A percentile compares a stretch with the other conserved stretches of the same genome.
Conservation (phyloP, 2,329 filamentous ascomycete species). For the Apiospora marii region DNA sequence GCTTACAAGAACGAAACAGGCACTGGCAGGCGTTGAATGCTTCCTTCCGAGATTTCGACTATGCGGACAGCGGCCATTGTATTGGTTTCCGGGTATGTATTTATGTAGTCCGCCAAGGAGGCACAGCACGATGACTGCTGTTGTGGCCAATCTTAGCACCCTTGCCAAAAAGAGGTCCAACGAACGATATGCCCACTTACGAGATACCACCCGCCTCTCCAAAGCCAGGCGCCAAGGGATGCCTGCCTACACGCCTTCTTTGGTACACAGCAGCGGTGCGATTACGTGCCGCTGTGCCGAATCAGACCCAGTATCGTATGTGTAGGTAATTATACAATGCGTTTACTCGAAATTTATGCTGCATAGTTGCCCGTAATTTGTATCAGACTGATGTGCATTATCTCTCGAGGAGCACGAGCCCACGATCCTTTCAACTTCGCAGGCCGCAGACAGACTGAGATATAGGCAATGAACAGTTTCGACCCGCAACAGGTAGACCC, state of each 20-base stretch:
- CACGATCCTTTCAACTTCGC: background rate
- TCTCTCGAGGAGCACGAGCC: background rate
- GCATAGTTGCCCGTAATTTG: too few relatives aligned
- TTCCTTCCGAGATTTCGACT: background rate
- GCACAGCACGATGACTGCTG: background rate
- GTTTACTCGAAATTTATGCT: background rate
- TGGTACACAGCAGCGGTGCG: background rate
- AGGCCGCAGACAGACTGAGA: background rate
- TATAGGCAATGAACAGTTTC: background rate
- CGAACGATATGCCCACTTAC: slow-evolving; percentile 3
- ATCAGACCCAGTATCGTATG: background rate
- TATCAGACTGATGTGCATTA: too few relatives aligned
- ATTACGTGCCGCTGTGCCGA: slow-evolving; percentile 5
- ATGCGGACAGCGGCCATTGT: background rate
- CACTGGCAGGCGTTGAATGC: background rate
- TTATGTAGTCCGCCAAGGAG: background rate
- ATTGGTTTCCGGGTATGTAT: too few relatives aligned
- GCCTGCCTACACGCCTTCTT: background rate
- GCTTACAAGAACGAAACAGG: background rate
- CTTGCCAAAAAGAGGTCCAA: background rate
- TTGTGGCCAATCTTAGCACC: slow-evolving; percentile 3
- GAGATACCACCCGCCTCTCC: background rate
- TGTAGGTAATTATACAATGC: background rate
- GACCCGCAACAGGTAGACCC: background rate
- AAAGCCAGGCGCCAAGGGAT: background rate